Evolutionary conservation across 345 rosid species (phyloP).

Genomic region (Crucihimalaya himalaica): DNA sequence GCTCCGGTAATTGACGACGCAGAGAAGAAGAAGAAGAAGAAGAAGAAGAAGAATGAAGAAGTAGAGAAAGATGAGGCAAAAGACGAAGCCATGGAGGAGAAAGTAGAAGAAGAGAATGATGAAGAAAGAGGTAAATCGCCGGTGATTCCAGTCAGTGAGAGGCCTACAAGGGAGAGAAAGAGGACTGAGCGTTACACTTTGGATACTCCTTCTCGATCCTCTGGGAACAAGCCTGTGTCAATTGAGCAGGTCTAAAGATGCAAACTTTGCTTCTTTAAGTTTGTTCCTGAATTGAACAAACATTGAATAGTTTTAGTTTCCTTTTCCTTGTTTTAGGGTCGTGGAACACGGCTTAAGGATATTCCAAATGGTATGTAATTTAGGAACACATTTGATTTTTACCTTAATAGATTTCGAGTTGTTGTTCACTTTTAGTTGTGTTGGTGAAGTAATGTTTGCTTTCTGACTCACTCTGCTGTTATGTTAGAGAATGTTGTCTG

Average conservation of each 20-base stretch:
- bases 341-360: slow-evolving; percentile 80
- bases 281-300: neutral
- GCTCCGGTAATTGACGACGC: neutral
- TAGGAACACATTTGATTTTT: neutral
- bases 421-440: neutral
- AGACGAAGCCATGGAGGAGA: slow-evolving; percentile 2
- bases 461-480: neutral
- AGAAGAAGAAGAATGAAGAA: neutral
- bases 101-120: neutral
- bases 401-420: neutral
- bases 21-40: neutral
- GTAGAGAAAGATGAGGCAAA: slow-evolving; percentile 11
- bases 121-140: slow-evolving; percentile 37
- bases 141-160: slow-evolving; percentile 59
- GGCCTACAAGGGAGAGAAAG: slow-evolving; percentile 82
- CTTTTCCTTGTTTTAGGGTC: slow-evolving; percentile 59
- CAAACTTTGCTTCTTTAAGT: neutral
- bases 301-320: neutral
- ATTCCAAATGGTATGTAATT: slow-evolving; percentile 80
- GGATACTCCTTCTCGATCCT: slow-evolving; percentile 57
- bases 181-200: slow-evolving; percentile 69
- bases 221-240: slow-evolving; percentile 55
- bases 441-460: neutral
- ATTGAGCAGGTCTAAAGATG: slow-evolving; percentile 60
- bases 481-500: slow-evolving; percentile 8